phyloP scores from a whole-genome alignment of 1,284 basidiomycete species.

The Cerioporus squamosus region DNA sequence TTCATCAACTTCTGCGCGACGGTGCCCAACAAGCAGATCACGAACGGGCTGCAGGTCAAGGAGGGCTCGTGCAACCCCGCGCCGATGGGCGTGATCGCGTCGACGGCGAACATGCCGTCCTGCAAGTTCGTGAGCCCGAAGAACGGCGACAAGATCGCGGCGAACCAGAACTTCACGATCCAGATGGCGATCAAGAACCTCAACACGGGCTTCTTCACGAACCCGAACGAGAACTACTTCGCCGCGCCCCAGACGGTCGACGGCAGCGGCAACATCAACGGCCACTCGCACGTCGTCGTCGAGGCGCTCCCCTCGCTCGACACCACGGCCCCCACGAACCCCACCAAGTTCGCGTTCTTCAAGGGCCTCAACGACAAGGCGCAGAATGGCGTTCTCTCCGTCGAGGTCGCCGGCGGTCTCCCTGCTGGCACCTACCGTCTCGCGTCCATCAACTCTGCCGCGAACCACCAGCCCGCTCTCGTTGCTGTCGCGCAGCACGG shows the following conservation, averaged over 20 bases:
- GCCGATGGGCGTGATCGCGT: slow-evolving; percentile 64
- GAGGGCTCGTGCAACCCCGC: slow-evolving; percentile 68
- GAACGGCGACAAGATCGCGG: slow-evolving; percentile 56
- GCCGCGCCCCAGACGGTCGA: slow-evolving; percentile 69
- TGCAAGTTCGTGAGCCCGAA: slow-evolving; percentile 60
- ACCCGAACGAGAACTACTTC: slow-evolving; percentile 65
- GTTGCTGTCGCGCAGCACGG: slow-evolving; percentile 59
- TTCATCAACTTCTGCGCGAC: slow-evolving; percentile 56
- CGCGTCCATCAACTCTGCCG: slow-evolving; percentile 57
- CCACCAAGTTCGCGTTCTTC: slow-evolving; percentile 68
- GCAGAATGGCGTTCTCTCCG: slow-evolving; percentile 51
- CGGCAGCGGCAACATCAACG: slow-evolving; percentile 52
- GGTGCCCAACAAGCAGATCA: slow-evolving; percentile 39
- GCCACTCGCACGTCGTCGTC: slow-evolving; percentile 70
- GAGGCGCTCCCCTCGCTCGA: slow-evolving; percentile 52
- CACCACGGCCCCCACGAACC: slow-evolving; percentile 57
- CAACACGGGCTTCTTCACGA: slow-evolving; percentile 65
- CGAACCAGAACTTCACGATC: slow-evolving; percentile 62
- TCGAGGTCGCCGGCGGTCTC: slow-evolving; percentile 58
- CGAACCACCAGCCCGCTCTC: slow-evolving; percentile 68
- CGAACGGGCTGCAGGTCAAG: slow-evolving; percentile 48
- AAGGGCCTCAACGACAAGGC: slow-evolving; percentile 62
- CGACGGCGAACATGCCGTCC: slow-evolving; percentile 59
- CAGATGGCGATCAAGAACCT: slow-evolving; percentile 59
- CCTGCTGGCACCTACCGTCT: slow-evolving; percentile 65